Conservation (phyloP, 2,329 filamentous ascomycete genomes). For the Trichoderma oligosporum region DNA sequence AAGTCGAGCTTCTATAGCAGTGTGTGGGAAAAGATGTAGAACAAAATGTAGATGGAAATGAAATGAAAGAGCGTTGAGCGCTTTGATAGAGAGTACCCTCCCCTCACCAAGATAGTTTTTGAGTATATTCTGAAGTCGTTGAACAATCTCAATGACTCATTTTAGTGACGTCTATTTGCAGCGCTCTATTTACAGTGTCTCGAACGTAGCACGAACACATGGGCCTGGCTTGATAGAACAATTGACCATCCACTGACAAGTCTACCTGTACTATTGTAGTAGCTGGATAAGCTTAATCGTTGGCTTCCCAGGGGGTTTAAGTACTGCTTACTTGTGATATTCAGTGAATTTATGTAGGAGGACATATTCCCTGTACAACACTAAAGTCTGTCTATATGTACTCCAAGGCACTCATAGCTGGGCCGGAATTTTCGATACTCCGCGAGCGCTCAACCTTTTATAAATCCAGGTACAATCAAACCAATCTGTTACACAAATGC, state of each 20-base stretch:
- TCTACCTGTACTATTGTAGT: background rate
- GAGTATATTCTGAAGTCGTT: too few relatives aligned
- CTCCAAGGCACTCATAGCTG: too few relatives aligned
- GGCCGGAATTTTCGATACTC: slow-evolving; percentile 6
- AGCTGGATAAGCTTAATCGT: slow-evolving; percentile 9
- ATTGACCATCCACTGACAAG: background rate
- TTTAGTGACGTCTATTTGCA: too few relatives aligned
- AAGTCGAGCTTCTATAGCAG: too few relatives aligned
- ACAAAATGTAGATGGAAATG: background rate
- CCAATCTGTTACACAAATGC: background rate
- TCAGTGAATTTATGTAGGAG: background rate
- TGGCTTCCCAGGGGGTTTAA: slow-evolving; percentile 1
- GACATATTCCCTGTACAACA: too few relatives aligned
- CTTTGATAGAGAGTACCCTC: background rate
- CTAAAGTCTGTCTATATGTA: too few relatives aligned
- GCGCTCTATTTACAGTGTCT: too few relatives aligned
- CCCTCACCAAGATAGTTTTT: background rate
- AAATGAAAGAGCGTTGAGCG: slow-evolving; percentile 9
- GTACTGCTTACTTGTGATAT: background rate
- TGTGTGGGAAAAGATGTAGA: background rate
- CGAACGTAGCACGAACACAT: too few relatives aligned
- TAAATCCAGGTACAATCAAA: too few relatives aligned
- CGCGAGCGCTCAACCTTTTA: background rate
- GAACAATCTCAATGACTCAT: too few relatives aligned
- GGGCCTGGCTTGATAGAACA: background rate